Evolutionary conservation across 73 alveolate species (phyloP).

Genomic region (Diophrys appendiculata): DNA sequence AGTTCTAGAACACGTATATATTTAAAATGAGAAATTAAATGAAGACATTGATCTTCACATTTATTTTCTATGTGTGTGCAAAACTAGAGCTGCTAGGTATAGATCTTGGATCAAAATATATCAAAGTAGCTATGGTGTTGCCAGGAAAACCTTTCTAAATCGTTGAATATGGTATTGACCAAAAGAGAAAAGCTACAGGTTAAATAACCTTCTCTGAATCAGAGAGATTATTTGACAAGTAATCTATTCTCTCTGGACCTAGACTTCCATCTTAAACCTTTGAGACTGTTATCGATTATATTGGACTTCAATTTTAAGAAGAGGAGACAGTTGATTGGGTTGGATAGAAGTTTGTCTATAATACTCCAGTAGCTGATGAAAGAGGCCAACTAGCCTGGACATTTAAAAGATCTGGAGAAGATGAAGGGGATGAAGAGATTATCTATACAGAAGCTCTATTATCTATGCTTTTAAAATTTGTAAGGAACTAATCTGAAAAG

Average conservation of each 20-base stretch:
- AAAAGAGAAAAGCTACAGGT: not conserved
- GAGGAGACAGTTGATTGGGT: not conserved
- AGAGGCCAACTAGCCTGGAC: constrained; percentile 41
- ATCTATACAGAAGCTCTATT: constrained; percentile 58
- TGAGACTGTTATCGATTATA: not conserved
- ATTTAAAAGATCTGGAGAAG: not conserved
- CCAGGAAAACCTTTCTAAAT: constrained; percentile 96
- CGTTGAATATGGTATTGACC: constrained; percentile 73
- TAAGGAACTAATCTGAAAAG: constrained; percentile 56
- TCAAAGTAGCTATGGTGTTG: constrained; percentile 87
- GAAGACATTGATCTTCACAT: too few relatives aligned
- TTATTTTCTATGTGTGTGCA: too few relatives aligned
- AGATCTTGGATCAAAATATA: constrained; percentile 90
- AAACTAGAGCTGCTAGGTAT: constrained; percentile 84
- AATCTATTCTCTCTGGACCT: not conserved
- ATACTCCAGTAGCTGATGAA: constrained; percentile 36
- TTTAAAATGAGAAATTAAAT: too few relatives aligned
- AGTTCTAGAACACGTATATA: too few relatives aligned
- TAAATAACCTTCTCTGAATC: not conserved
- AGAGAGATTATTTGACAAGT: not conserved
- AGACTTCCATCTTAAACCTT: not conserved
- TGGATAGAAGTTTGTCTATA: not conserved
- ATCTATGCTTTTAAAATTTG: constrained; percentile 66
- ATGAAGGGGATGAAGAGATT: not conserved
- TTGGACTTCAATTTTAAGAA: not conserved